A percentile compares a stretch with the other conserved stretches of the same genome.
Conservation (phyloP, 495 filamentous ascomycete species). For the Amorphotheca resinae region DNA sequence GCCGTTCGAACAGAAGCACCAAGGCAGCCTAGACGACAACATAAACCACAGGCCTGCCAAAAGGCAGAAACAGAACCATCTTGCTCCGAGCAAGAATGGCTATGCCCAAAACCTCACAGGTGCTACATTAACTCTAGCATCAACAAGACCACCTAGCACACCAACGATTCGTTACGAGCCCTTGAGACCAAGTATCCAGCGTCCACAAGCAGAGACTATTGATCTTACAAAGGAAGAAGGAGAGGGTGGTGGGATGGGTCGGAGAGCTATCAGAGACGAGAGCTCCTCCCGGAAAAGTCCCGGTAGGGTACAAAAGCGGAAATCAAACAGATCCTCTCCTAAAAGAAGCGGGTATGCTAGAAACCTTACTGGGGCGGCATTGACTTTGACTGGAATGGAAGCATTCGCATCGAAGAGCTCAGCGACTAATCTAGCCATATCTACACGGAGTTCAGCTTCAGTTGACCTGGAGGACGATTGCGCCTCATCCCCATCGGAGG, state of each 20-base stretch:
- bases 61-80: constrained; percentile 12
- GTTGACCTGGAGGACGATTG: neutral
- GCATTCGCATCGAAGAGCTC: neutral
- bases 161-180: constrained; percentile 14
- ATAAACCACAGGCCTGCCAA: constrained; percentile 14
- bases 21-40: neutral
- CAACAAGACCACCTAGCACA: constrained; percentile 14
- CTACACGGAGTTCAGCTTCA: neutral
- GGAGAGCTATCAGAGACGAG: neutral
- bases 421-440: neutral
- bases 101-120: constrained; percentile 42
- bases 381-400: constrained; percentile 7
- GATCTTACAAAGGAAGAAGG: constrained; percentile 17
- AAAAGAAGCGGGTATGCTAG: constrained; percentile 15
- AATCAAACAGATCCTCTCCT: constrained; percentile 4
- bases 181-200: neutral
- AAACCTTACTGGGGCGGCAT: constrained; percentile 16
- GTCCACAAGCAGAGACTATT: constrained; percentile 3
- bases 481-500: neutral
- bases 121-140: constrained; percentile 29
- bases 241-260: neutral
- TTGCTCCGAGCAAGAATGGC: constrained; percentile 26
- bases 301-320: constrained; percentile 2
- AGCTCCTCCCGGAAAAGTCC: neutral
- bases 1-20: constrained; percentile 37